phyloP scores from a whole-genome alignment of 2,329 filamentous ascomycete genomes.

The Aspergillus fischeri region DNA sequence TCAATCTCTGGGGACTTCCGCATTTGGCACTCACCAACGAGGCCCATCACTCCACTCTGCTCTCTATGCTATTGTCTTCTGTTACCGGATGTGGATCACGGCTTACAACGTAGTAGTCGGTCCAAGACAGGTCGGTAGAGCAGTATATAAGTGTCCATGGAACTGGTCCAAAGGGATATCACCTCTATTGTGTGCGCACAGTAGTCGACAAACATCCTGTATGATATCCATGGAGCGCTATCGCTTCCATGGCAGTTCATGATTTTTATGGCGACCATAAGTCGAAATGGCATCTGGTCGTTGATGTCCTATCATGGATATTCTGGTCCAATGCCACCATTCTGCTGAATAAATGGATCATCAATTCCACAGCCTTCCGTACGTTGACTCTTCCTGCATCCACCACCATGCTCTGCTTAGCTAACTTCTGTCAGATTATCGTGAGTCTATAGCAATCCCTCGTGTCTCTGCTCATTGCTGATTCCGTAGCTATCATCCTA shows the following conservation, averaged over 20 bases:
- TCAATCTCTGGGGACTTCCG: neutral
- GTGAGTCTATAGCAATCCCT: conserved; percentile 3
- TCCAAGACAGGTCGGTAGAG: neutral
- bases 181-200: too few relatives aligned
- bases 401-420: neutral
- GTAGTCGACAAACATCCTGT: neutral
- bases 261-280: neutral
- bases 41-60: neutral
- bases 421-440: conserved; percentile 10
- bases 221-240: neutral
- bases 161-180: neutral
- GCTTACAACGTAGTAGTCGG: neutral
- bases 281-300: neutral
- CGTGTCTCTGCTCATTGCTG: neutral
- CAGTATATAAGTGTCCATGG: neutral
- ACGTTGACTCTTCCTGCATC: conserved; percentile 37
- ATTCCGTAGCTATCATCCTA: conserved; percentile 53
- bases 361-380: conserved; percentile 78
- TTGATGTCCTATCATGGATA: conserved; percentile 9
- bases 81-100: neutral
- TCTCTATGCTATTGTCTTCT: too few relatives aligned
- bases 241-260: neutral
- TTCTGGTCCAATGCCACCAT: conserved; percentile 47
- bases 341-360: conserved; percentile 97
- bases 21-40: neutral